phyloP scores from a whole-genome alignment of 225 moss, liverwort and hornwort species.

The Rhytidiadelphus loreus region DNA sequence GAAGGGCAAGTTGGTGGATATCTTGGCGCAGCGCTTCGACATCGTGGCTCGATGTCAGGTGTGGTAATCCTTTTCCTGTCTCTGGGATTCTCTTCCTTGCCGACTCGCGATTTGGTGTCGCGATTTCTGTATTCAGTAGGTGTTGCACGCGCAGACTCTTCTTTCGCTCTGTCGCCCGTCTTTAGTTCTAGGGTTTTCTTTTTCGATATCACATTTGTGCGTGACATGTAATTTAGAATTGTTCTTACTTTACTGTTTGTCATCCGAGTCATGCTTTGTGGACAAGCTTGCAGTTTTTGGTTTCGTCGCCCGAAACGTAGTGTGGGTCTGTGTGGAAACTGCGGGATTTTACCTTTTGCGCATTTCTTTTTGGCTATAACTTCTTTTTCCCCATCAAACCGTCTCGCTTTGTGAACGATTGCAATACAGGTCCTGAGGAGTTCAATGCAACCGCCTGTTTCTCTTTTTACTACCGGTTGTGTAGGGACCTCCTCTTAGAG shows the following conservation, averaged over 20 bases:
- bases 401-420: neutral
- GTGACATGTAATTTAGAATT: neutral
- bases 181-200: neutral
- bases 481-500: neutral
- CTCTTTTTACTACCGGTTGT: neutral
- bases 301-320: neutral
- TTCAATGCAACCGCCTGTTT: neutral
- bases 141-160: neutral
- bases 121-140: neutral
- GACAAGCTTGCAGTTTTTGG: neutral
- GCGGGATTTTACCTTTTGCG: neutral
- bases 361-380: too few relatives aligned
- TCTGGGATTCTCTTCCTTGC: neutral
- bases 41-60: conserved; percentile 97
- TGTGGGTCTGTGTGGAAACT: neutral
- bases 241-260: neutral
- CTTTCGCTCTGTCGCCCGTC: neutral
- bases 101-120: neutral
- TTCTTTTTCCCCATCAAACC: neutral
- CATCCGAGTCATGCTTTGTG: neutral
- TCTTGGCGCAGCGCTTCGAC: conserved; percentile 82
- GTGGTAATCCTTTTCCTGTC: neutral
- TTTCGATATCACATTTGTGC: neutral
- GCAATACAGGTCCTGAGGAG: neutral
- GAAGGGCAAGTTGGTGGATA: conserved; percentile 94